Evolutionary conservation across 1,139 yeast species (phyloP).

Genomic region (Pichiaceae sp.): DNA sequence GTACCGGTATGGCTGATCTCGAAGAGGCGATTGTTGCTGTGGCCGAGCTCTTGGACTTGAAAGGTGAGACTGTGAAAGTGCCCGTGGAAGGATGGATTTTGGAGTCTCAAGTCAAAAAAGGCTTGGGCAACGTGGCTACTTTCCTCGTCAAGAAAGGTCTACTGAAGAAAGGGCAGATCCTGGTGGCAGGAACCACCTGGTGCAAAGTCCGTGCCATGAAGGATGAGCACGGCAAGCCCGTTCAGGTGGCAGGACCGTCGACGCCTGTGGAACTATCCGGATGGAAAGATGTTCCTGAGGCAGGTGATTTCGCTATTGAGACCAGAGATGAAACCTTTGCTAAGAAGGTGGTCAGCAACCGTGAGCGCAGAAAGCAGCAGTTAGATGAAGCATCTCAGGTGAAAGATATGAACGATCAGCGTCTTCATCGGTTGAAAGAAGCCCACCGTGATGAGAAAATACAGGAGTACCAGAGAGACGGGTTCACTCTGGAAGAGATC

Average conservation of each 20-base stretch:
- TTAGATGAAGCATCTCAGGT: slow-evolving; percentile 60
- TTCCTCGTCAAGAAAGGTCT: slow-evolving; percentile 76
- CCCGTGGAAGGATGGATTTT: slow-evolving; percentile 82
- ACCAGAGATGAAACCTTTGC: slow-evolving; percentile 70
- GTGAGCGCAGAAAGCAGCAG: slow-evolving; percentile 48
- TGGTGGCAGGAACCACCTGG: slow-evolving; percentile 81
- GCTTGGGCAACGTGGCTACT: slow-evolving; percentile 83
- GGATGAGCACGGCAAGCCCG: slow-evolving; percentile 60
- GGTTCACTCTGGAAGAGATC: slow-evolving; percentile 39
- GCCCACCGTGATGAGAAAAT: slow-evolving; percentile 43
- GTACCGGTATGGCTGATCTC: slow-evolving; percentile 69
- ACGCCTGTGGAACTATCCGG: slow-evolving; percentile 90
- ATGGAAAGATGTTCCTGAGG: slow-evolving; percentile 89
- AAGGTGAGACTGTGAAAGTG: slow-evolving; percentile 45
- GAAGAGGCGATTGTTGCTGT: slow-evolving; percentile 85
- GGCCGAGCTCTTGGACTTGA: slow-evolving; percentile 74
- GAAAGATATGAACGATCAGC: slow-evolving; percentile 56
- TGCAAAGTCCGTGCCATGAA: slow-evolving; percentile 80
- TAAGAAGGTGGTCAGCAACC: slow-evolving; percentile 62
- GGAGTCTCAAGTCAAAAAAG: slow-evolving; percentile 77
- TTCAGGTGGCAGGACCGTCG: slow-evolving; percentile 74
- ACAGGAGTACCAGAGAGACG: slow-evolving; percentile 48
- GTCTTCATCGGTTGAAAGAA: slow-evolving; percentile 38
- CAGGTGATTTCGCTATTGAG: slow-evolving; percentile 80
- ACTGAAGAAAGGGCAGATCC: slow-evolving; percentile 55